Percentiles rank a stretch among this genome's conserved stretches.
Conservation (phyloP, 2,329 filamentous ascomycete genomes). For the Aaosphaeria arxii region DNA sequence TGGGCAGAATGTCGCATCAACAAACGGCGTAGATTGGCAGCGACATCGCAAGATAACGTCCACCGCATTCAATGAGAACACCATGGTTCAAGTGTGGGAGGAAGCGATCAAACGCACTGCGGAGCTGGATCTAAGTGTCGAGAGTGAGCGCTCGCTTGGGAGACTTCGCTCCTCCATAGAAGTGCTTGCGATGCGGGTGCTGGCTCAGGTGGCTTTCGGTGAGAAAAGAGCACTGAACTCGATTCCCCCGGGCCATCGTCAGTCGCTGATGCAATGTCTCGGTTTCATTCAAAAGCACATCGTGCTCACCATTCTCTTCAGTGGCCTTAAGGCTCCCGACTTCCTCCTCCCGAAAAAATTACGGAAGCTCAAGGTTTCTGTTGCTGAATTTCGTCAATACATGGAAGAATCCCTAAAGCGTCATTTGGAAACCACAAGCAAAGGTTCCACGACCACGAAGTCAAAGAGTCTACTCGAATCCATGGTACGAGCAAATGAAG, state of each 20-base stretch:
- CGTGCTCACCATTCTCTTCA: slow-evolving; percentile 8
- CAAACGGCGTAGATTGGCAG: slow-evolving; percentile 17
- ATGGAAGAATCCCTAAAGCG: slow-evolving; percentile 16
- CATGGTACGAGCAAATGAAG: slow-evolving; percentile 17
- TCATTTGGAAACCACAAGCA: slow-evolving; percentile 7
- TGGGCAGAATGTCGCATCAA: slow-evolving; percentile 14
- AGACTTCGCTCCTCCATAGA: slow-evolving; percentile 18
- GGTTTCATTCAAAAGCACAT: slow-evolving; percentile 19
- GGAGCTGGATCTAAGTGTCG: slow-evolving; percentile 3
- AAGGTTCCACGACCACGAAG: slow-evolving; percentile 1
- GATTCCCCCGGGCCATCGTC: slow-evolving; percentile 12
- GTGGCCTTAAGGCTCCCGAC: slow-evolving; percentile 7
- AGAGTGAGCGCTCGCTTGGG: slow-evolving; percentile 8
- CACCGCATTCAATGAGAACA: slow-evolving; percentile 14
- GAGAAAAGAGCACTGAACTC: slow-evolving; percentile 11
- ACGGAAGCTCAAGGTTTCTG: slow-evolving; percentile 13
- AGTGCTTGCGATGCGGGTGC: slow-evolving; percentile 36
- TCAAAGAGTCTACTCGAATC: slow-evolving; percentile 30
- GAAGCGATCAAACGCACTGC: slow-evolving; percentile 6
- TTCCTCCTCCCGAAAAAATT: slow-evolving; percentile 14
- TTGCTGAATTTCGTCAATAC: slow-evolving; percentile 15
- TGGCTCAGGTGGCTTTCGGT: slow-evolving; percentile 38
- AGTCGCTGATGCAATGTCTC: slow-evolving; percentile 24
- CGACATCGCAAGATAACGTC: slow-evolving; percentile 17
- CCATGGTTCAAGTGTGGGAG: slow-evolving; percentile 10